Conservation (phyloP, 495 filamentous ascomycete species). For the Annulohypoxylon maeteangense region DNA sequence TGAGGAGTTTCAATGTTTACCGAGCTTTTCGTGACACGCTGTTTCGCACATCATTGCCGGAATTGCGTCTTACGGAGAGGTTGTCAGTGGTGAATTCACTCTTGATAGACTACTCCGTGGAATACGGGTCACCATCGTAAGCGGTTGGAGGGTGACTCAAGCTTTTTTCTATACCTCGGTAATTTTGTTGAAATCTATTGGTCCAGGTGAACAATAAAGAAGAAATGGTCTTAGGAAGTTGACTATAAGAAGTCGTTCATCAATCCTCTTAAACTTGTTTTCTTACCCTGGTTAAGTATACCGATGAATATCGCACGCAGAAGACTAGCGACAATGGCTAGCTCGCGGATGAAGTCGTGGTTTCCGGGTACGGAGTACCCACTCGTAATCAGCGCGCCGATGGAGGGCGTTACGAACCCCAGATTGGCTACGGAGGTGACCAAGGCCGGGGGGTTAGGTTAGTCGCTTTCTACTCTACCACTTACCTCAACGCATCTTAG, state of each 20-base stretch:
- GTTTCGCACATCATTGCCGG: slow-evolving; percentile 3
- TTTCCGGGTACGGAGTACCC: slow-evolving; percentile 47
- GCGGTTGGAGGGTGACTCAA: background rate
- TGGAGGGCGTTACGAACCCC: slow-evolving; percentile 73
- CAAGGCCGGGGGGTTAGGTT: slow-evolving; percentile 73
- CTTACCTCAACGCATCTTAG: background rate
- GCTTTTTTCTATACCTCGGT: slow-evolving; percentile 4
- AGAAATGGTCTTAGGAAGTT: background rate
- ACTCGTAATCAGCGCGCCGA: slow-evolving; percentile 75
- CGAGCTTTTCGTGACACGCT: background rate
- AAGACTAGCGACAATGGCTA: slow-evolving; percentile 36
- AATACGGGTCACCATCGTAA: background rate
- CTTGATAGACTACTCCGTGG: background rate
- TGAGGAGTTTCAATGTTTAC: background rate
- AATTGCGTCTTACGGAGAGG: background rate
- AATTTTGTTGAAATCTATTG: background rate
- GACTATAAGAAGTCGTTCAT: background rate
- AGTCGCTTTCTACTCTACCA: slow-evolving; percentile 5
- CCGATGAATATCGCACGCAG: slow-evolving; percentile 16
- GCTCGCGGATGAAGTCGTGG: slow-evolving; percentile 45
- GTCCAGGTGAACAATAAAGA: background rate
- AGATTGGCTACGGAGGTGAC: slow-evolving; percentile 72
- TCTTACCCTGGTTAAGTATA: background rate
- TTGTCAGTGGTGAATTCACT: background rate
- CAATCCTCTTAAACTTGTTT: background rate